Evolutionary conservation across 495 filamentous ascomycete species (phyloP).

Genomic region (Trichocladium antarcticum): DNA sequence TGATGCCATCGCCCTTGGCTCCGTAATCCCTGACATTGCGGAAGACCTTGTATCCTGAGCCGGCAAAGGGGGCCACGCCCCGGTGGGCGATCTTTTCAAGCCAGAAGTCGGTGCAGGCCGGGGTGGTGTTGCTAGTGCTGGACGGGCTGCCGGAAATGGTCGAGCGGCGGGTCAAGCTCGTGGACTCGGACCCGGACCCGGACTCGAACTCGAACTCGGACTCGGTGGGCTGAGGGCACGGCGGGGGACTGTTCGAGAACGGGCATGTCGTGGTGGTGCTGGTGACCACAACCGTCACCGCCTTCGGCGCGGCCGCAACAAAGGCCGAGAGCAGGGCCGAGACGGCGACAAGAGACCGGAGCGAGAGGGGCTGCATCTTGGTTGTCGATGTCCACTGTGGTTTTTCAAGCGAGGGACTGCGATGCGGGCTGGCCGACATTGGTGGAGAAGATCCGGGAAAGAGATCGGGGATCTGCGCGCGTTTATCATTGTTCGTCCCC

Average conservation of each 20-base stretch:
- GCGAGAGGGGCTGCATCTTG: constrained; percentile 19
- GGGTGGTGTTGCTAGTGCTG: constrained; percentile 5
- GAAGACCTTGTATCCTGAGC: constrained; percentile 39
- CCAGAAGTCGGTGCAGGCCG: constrained; percentile 32
- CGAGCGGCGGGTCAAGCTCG: background rate
- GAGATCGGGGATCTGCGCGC: constrained; percentile 3
- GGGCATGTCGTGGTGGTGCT: constrained; percentile 20
- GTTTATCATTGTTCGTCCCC: background rate
- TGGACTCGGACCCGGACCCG: background rate
- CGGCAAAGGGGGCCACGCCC: constrained; percentile 37
- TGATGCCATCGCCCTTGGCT: constrained; percentile 51
- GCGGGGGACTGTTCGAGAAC: constrained; percentile 9
- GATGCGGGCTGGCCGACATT: background rate
- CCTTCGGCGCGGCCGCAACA: constrained; percentile 6
- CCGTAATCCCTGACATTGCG: constrained; percentile 50
- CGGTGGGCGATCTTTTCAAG: constrained; percentile 37
- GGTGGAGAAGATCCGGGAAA: background rate
- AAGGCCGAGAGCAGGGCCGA: constrained; percentile 11
- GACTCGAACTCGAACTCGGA: background rate
- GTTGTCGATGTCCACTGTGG: background rate
- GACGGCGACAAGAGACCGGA: constrained; percentile 18
- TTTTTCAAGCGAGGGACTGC: background rate
- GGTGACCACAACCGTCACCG: constrained; percentile 16
- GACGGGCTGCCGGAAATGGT: background rate
- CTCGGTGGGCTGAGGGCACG: constrained; percentile 9